These are phyloP conservation scores for Kalaharituber pfeilii DNA, from an alignment of 2,329 filamentous ascomycete species.

Conservation along the genomic window DNA sequence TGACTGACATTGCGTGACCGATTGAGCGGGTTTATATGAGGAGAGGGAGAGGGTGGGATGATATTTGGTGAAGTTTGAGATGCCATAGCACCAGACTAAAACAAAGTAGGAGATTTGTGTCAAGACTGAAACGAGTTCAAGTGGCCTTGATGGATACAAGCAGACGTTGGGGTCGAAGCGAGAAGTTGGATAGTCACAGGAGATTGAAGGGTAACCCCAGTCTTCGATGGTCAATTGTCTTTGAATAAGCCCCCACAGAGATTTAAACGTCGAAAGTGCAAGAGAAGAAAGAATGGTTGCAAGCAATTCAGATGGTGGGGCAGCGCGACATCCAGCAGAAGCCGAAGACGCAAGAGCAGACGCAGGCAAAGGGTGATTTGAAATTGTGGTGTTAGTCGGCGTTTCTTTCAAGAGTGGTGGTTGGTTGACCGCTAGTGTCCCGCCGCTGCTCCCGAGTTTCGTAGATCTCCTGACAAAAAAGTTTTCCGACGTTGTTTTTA, in stretches of 20 bases:
- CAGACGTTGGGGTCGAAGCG: no score
- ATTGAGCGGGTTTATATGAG: not conserved
- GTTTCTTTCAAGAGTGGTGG: no score
- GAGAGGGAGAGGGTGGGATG: not conserved
- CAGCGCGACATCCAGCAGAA: not conserved
- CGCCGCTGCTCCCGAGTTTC: no score
- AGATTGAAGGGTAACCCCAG: no score
- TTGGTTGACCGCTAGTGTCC: no score
- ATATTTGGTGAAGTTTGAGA: not conserved
- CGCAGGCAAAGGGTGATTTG: constrained; percentile 1
- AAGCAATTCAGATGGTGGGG: not conserved
- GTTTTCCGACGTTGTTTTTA: no score
- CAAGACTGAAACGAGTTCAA: no score
- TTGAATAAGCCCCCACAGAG: not conserved
- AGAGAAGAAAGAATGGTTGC: not conserved
- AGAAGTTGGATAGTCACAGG: no score
- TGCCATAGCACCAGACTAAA: not conserved
- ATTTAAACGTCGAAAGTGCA: not conserved
- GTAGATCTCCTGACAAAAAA: no score
- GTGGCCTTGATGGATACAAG: no score
- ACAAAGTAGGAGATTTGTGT: no score
- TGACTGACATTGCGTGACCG: not conserved
- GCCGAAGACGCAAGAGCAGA: not conserved
- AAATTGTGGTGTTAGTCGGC: constrained; percentile 4
- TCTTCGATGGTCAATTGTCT: no score